Conservation (phyloP, 108 stramenopile species). For the Cyclotella atomus region DNA sequence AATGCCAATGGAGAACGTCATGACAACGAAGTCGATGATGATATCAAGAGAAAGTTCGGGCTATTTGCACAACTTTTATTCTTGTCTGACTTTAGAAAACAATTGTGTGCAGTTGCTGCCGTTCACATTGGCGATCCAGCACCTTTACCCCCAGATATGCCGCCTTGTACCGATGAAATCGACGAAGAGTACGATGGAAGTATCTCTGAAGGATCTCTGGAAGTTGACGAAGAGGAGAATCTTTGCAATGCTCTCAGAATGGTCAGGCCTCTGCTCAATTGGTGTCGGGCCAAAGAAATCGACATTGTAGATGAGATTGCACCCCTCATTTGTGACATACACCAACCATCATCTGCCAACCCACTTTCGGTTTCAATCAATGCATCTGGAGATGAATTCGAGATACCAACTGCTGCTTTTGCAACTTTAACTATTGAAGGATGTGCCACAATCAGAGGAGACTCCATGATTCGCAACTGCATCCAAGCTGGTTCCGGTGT, state of each 20-base stretch:
- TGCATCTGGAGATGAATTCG: slow-evolving; percentile 48
- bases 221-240: slow-evolving; percentile 62
- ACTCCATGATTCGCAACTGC: slow-evolving; percentile 70
- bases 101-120: slow-evolving; percentile 70
- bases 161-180: slow-evolving; percentile 18
- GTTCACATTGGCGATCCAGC: slow-evolving; percentile 52
- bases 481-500: slow-evolving; percentile 86
- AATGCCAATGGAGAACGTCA: neutral
- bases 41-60: slow-evolving; percentile 50
- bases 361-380: slow-evolving; percentile 42
- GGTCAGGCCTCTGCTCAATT: slow-evolving; percentile 69
- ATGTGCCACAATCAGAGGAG: slow-evolving; percentile 51
- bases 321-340: slow-evolving; percentile 40
- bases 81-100: slow-evolving; percentile 68
- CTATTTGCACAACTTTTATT: slow-evolving; percentile 71
- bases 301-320: slow-evolving; percentile 58
- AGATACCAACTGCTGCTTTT: slow-evolving; percentile 39
- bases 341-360: slow-evolving; percentile 10
- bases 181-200: slow-evolving; percentile 67
- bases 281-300: slow-evolving; percentile 76
- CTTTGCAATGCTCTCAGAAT: slow-evolving; percentile 65
- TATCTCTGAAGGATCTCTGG: slow-evolving; percentile 53
- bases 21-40: slow-evolving; percentile 10
- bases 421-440: slow-evolving; percentile 31
- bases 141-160: neutral